Conservation (phyloP, 2,329 filamentous ascomycete species). For the Alternaria consortialis region DNA sequence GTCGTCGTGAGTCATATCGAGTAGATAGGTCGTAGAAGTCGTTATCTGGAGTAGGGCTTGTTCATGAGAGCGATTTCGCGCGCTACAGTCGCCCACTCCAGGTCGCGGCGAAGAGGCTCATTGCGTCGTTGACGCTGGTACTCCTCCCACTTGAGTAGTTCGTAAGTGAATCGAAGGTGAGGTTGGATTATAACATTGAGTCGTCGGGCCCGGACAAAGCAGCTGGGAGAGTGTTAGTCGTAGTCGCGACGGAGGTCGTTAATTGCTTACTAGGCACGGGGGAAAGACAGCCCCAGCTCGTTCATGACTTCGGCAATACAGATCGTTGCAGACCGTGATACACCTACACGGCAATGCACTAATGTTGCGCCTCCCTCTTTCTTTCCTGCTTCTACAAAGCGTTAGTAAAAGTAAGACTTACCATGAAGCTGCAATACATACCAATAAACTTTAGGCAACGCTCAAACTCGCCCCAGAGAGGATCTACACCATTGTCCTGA, state of each 20-base stretch:
- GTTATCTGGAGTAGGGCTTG: constrained; percentile 81
- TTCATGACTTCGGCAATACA: constrained; percentile 99
- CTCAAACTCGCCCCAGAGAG: constrained; percentile 84
- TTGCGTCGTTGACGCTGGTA: constrained; percentile 67
- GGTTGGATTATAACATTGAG: constrained; percentile 99
- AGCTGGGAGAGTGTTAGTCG: constrained; percentile 57
- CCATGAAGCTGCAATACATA: constrained; percentile 59
- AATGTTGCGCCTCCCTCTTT: constrained; percentile 81
- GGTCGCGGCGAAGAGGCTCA: constrained; percentile 71
- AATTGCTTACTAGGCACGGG: constrained; percentile 77
- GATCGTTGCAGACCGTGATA: constrained; percentile 94
- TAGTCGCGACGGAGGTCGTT: not conserved
- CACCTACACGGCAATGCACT: constrained; percentile 95
- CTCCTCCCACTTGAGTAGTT: constrained; percentile 96
- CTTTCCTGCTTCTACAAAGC: constrained; percentile 76
- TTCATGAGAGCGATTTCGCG: constrained; percentile 97
- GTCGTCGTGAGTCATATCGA: constrained; percentile 34
- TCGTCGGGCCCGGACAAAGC: constrained; percentile 89
- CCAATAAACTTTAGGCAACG: constrained; percentile 91
- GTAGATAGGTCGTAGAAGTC: constrained; percentile 12
- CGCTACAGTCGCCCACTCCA: constrained; percentile 90
- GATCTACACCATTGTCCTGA: constrained; percentile 96
- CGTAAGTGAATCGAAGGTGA: constrained; percentile 89
- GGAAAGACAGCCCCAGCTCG: constrained; percentile 79
- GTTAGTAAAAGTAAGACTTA: constrained; percentile 15